A percentile compares a stretch with the other conserved stretches of the same genome.
Conservation (phyloP, 2,329 filamentous ascomycete species). For the Penicillium fuscoglaucum region DNA sequence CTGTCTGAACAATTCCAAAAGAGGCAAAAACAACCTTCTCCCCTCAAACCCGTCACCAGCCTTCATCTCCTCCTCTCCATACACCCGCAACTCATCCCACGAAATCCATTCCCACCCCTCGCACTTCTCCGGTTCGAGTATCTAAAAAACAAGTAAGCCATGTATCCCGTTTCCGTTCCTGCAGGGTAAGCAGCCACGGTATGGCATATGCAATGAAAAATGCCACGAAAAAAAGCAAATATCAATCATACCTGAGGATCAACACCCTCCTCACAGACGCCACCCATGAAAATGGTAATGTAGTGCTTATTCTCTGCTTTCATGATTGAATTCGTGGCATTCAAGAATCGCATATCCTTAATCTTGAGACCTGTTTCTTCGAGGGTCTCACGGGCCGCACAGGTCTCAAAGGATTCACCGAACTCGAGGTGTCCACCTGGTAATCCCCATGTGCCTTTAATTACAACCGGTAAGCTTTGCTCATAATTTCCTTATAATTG, state of each 20-base stretch:
- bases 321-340: slow-evolving; percentile 69
- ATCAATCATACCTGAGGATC: slow-evolving; percentile 52
- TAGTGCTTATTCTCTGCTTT: slow-evolving; percentile 65
- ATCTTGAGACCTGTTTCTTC: slow-evolving; percentile 70
- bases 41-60: slow-evolving; percentile 31
- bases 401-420: slow-evolving; percentile 62
- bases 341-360: slow-evolving; percentile 54
- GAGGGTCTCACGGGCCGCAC: slow-evolving; percentile 65
- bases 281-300: slow-evolving; percentile 68
- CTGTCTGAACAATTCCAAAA: slow-evolving; percentile 49
- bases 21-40: slow-evolving; percentile 48
- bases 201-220: not conserved
- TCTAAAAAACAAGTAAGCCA: not conserved
- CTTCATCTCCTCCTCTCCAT: slow-evolving; percentile 28
- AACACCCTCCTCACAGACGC: slow-evolving; percentile 48
- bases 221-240: not conserved
- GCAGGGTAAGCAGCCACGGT: not conserved
- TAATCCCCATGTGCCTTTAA: slow-evolving; percentile 62
- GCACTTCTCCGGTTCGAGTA: slow-evolving; percentile 56
- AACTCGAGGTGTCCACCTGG: slow-evolving; percentile 76
- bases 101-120: slow-evolving; percentile 55
- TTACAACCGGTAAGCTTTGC: not conserved
- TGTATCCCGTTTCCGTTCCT: not conserved
- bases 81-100: slow-evolving; percentile 50
- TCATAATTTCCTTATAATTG: not conserved